These are phyloP conservation scores for Ciborinia camelliae DNA, from an alignment of 2,329 filamentous ascomycete species.

Conservation along the genomic window DNA sequence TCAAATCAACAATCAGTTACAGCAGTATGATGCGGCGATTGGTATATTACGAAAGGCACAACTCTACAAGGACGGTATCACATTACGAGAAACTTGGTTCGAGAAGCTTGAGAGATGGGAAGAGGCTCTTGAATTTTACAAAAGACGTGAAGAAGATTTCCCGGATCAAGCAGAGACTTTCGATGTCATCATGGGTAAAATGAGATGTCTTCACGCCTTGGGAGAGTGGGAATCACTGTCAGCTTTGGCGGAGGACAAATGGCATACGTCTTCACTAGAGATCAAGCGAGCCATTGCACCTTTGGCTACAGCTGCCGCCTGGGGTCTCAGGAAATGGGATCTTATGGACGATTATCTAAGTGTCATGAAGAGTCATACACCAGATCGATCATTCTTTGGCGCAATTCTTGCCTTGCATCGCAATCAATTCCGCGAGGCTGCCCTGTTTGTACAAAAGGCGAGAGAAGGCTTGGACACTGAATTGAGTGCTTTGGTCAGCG, in stretches of 20 bases:
- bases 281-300: conserved; percentile 89
- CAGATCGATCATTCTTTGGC: conserved; percentile 95
- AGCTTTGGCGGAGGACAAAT: conserved; percentile 84
- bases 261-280: conserved; percentile 83
- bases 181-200: conserved; percentile 98
- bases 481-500: conserved; percentile 90
- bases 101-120: conserved; percentile 99
- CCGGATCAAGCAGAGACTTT: conserved; percentile 80
- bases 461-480: conserved; percentile 94
- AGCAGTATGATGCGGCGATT: conserved; percentile 97
- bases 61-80: conserved; percentile 87
- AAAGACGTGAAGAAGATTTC: conserved; percentile 74
- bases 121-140: conserved; percentile 88
- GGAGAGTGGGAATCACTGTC: conserved; percentile 97
- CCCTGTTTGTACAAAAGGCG: conserved; percentile 85
- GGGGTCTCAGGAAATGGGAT: conserved; percentile 96
- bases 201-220: conserved; percentile 94
- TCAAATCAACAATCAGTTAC: conserved; percentile 98
- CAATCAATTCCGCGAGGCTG: conserved; percentile 90
- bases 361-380: conserved; percentile 90
- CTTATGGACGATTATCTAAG: conserved; percentile 96
- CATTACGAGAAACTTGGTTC: conserved; percentile 97
- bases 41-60: conserved; percentile 96
- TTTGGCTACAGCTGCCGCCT: conserved; percentile 90
- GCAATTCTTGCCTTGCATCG: conserved; percentile 92